Evolutionary conservation across 352 stramenopile species (phyloP).

Genomic region (Pythium brassicae): DNA sequence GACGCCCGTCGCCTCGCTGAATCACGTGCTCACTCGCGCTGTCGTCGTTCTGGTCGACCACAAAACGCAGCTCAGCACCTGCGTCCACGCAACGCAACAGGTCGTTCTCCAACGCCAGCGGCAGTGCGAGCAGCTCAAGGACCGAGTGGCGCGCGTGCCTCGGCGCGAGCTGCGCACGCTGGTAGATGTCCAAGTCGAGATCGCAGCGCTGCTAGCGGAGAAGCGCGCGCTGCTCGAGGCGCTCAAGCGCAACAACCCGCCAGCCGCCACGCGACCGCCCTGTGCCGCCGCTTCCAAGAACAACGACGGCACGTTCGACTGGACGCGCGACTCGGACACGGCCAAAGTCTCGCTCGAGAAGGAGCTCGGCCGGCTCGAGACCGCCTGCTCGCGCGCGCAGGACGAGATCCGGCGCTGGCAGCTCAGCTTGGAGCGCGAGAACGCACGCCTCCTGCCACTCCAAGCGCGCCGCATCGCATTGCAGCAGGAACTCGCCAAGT

Average conservation of each 20-base stretch:
- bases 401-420: slow-evolving; percentile 40
- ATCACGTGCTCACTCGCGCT: neutral
- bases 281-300: neutral
- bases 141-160: slow-evolving; percentile 28
- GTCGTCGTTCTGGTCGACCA: neutral
- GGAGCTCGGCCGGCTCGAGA: slow-evolving; percentile 36
- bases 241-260: slow-evolving; percentile 18
- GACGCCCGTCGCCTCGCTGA: neutral
- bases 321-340: slow-evolving; percentile 3
- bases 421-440: slow-evolving; percentile 42
- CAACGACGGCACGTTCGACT: neutral
- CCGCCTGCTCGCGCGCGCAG: slow-evolving; percentile 21
- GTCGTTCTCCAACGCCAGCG: slow-evolving; percentile 17
- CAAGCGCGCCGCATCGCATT: slow-evolving; percentile 22
- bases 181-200: slow-evolving; percentile 48
- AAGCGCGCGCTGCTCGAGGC: slow-evolving; percentile 28
- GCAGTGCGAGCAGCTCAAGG: slow-evolving; percentile 28
- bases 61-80: slow-evolving; percentile 10
- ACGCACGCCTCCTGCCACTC: slow-evolving; percentile 35
- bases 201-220: slow-evolving; percentile 36
- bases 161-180: slow-evolving; percentile 42
- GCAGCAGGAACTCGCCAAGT: slow-evolving; percentile 18
- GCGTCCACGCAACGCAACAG: slow-evolving; percentile 11
- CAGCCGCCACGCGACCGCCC: neutral
- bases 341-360: slow-evolving; percentile 35